phyloP scores from a whole-genome alignment of 495 filamentous ascomycete species.

The Daldinia decipiens region DNA sequence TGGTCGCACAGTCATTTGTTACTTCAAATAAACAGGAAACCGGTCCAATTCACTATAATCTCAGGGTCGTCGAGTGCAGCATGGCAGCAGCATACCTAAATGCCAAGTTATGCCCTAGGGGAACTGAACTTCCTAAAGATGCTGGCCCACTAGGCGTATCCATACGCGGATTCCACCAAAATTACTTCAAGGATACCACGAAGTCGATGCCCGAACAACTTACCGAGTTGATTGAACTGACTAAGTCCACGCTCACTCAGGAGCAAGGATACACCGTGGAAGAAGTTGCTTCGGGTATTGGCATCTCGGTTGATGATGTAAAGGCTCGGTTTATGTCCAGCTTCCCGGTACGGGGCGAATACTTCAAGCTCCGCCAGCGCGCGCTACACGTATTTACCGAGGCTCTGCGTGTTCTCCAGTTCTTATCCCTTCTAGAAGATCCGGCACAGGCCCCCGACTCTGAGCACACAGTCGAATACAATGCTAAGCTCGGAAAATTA shows the following conservation, averaged over 20 bases:
- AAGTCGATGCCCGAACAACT: constrained; percentile 72
- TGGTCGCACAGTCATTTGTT: constrained; percentile 95
- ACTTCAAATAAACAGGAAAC: constrained; percentile 94
- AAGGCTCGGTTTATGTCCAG: constrained; percentile 78
- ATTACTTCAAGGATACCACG: constrained; percentile 69
- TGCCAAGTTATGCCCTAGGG: constrained; percentile 61
- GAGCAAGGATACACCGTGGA: constrained; percentile 87
- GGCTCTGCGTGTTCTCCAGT: constrained; percentile 84
- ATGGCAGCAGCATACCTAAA: constrained; percentile 79
- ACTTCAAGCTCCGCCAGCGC: constrained; percentile 87
- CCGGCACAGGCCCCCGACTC: constrained; percentile 47
- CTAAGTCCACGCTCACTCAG: constrained; percentile 71
- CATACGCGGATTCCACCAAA: constrained; percentile 85
- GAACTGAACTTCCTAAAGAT: constrained; percentile 77
- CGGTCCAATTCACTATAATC: constrained; percentile 92
- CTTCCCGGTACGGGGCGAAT: constrained; percentile 87
- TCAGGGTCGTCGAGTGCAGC: constrained; percentile 94
- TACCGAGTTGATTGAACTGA: constrained; percentile 70
- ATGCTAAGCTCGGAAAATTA: constrained; percentile 78
- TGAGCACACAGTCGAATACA: constrained; percentile 67
- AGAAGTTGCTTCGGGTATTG: constrained; percentile 80
- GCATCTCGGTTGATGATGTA: constrained; percentile 74
- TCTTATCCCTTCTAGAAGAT: constrained; percentile 74
- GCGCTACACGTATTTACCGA: constrained; percentile 91
- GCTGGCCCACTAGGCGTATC: constrained; percentile 84